A percentile compares a stretch with the other conserved stretches of the same genome.
phyloP scores from a whole-genome alignment of 768 basidiomycete genomes.

The Collybia mongolica region DNA sequence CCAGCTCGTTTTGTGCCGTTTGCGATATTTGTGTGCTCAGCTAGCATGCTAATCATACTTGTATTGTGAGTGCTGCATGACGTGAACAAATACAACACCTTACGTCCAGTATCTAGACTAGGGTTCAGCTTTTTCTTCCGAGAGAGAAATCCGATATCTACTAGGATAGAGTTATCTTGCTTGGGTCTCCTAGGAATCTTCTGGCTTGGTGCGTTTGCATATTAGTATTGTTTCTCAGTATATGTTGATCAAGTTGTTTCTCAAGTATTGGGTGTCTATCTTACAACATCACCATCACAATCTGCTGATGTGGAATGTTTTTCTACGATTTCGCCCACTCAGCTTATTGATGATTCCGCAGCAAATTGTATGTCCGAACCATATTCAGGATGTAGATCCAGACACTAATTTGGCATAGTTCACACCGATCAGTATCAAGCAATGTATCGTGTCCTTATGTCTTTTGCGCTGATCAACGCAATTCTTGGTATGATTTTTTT shows the following conservation, averaged over 20 bases:
- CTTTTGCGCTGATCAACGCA: constrained; percentile 79
- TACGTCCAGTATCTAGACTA: constrained; percentile 40
- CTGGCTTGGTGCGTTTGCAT: constrained; percentile 64
- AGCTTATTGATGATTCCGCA: constrained; percentile 52
- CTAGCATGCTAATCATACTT: constrained; percentile 65
- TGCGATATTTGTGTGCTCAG: constrained; percentile 76
- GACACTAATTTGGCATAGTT: constrained; percentile 40
- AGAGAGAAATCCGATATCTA: constrained; percentile 75
- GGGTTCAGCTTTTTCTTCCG: constrained; percentile 62
- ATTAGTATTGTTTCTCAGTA: neutral
- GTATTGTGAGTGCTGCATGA: constrained; percentile 50
- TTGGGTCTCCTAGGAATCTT: constrained; percentile 71
- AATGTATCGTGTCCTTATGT: constrained; percentile 82
- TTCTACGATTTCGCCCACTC: constrained; percentile 47
- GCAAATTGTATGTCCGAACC: constrained; percentile 58
- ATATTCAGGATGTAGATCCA: constrained; percentile 1
- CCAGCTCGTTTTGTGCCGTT: constrained; percentile 86
- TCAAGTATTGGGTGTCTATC: constrained; percentile 71
- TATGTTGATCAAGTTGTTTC: constrained; percentile 3
- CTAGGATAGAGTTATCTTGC: constrained; percentile 71
- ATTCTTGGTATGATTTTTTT: constrained; percentile 51
- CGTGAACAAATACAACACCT: neutral
- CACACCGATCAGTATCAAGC: constrained; percentile 85
- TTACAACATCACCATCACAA: constrained; percentile 74
- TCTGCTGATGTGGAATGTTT: constrained; percentile 83